Evolutionary conservation across 1,139 yeast species (phyloP).

Genomic region (Scheffersomyces illinoinensis): DNA sequence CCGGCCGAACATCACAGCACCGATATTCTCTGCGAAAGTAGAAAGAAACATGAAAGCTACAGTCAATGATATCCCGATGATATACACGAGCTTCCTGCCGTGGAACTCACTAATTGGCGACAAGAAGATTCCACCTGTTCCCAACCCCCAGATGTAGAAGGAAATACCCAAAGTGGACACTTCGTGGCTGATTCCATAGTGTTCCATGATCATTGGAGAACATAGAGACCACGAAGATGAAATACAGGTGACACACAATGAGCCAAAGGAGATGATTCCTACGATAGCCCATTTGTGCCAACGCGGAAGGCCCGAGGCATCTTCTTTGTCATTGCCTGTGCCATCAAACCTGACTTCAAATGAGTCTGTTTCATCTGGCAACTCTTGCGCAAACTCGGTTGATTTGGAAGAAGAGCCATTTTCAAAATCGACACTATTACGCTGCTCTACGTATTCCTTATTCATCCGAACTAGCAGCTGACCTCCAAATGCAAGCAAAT

Average conservation of each 20-base stretch:
- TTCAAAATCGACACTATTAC: neutral
- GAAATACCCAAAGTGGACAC: constrained; percentile 31
- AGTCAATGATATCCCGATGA: constrained; percentile 22
- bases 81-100: constrained; percentile 31
- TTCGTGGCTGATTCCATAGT: constrained; percentile 27
- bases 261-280: constrained; percentile 22
- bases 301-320: constrained; percentile 21
- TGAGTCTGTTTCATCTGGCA: constrained; percentile 5
- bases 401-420: neutral
- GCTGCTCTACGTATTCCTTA: neutral
- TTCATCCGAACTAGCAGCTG: neutral
- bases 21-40: constrained; percentile 27
- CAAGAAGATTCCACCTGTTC: constrained; percentile 33
- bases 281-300: constrained; percentile 32
- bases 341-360: constrained; percentile 25
- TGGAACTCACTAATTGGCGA: constrained; percentile 36
- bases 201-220: constrained; percentile 20
- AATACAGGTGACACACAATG: constrained; percentile 31
- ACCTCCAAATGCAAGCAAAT: neutral
- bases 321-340: constrained; percentile 23
- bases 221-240: constrained; percentile 37
- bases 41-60: constrained; percentile 29
- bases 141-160: constrained; percentile 30
- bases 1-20: constrained; percentile 32
- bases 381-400: neutral